Evolutionary conservation across 2,329 filamentous ascomycete genomes (phyloP).

Genomic region (Exophiala alcalophila): DNA sequence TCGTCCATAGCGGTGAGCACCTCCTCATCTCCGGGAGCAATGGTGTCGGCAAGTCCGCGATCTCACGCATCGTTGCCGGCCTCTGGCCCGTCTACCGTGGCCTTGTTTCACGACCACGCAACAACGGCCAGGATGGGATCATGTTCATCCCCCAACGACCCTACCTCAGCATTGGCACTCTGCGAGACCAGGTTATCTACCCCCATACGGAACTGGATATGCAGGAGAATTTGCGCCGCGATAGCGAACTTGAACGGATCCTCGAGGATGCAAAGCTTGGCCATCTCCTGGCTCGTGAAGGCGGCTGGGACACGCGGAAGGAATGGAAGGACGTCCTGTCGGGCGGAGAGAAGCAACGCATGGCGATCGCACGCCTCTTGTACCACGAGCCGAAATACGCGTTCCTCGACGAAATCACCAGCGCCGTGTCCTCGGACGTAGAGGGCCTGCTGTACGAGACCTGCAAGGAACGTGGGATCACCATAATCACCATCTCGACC

Average conservation of each 20-base stretch:
- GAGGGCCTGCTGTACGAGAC: conserved; percentile 91
- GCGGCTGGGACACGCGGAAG: conserved; percentile 93
- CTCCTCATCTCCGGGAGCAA: conserved; percentile 93
- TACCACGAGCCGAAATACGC: conserved; percentile 96
- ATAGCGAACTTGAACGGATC: conserved; percentile 72
- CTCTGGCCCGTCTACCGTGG: conserved; percentile 96
- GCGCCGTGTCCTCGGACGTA: conserved; percentile 88
- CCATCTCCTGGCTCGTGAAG: conserved; percentile 87
- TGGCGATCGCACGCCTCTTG: conserved; percentile 83
- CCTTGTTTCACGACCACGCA: conserved; percentile 80
- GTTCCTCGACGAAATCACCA: conserved; percentile 93
- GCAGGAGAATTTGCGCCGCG: conserved; percentile 73
- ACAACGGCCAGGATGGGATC: conserved; percentile 79
- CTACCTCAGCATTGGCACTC: conserved; percentile 85
- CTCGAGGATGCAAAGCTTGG: conserved; percentile 82
- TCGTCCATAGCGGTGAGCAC: conserved; percentile 87
- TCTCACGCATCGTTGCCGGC: conserved; percentile 81
- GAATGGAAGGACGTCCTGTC: conserved; percentile 99
- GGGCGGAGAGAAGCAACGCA: conserved; percentile 93
- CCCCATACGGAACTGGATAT: conserved; percentile 94
- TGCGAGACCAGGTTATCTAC: conserved; percentile 97
- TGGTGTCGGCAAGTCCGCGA: conserved; percentile 87
- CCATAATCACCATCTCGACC: conserved; percentile 92
- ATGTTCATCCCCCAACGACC: conserved; percentile 97
- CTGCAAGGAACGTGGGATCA: conserved; percentile 90